Percentiles rank a stretch among this genome's conserved stretches.
Conservation (phyloP, 306 rosid species). For the Quercus cerris region DNA sequence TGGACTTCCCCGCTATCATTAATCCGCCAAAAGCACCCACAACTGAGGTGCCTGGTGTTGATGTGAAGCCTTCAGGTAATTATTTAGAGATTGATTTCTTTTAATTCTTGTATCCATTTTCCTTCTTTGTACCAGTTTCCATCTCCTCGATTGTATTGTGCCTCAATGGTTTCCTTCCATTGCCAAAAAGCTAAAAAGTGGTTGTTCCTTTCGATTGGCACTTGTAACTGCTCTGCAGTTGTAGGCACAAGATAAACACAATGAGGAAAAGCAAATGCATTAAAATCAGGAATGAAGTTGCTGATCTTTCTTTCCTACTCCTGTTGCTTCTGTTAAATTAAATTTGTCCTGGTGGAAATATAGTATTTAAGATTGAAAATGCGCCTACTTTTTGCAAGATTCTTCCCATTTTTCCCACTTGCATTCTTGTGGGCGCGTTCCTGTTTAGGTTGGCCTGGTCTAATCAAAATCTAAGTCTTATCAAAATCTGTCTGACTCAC, state of each 20-base stretch:
- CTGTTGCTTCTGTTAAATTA: not conserved
- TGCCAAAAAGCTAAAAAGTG: constrained; percentile 32
- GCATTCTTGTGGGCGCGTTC: no score
- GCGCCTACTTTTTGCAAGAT: no score
- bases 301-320: constrained; percentile 22
- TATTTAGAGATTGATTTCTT: constrained; percentile 96
- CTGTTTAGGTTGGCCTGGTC: no score
- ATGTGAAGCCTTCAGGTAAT: constrained; percentile 84
- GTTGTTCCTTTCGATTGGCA: constrained; percentile 27
- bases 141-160: constrained; percentile 40
- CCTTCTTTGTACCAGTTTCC: constrained; percentile 29
- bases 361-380: no score
- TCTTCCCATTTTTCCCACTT: no score
- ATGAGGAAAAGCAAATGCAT: constrained; percentile 34
- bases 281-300: constrained; percentile 45
- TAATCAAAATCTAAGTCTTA: no score
- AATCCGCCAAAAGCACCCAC: constrained; percentile 29
- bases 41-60: constrained; percentile 50
- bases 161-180: constrained; percentile 46
- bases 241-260: constrained; percentile 27
- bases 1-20: constrained; percentile 23
- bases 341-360: no score
- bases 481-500: no score
- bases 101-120: constrained; percentile 39
- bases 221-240: constrained; percentile 34